Evolutionary conservation across 495 filamentous ascomycete species (phyloP).

Genomic region (Annulohypoxylon moriforme): DNA sequence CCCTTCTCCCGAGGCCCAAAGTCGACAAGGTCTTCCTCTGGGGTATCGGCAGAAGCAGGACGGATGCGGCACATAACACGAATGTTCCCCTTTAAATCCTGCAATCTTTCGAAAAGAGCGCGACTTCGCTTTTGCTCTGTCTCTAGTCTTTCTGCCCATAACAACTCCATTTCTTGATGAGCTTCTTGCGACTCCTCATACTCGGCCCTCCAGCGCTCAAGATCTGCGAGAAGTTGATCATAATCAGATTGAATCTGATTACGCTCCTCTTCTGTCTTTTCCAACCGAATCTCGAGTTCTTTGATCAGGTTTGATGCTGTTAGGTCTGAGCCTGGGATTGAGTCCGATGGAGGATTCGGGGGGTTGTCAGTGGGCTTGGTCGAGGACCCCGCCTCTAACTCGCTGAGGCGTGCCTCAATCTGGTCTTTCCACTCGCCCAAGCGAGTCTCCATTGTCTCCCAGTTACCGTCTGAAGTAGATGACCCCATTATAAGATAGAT

Average conservation of each 20-base stretch:
- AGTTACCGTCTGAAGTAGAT: too few species aligned
- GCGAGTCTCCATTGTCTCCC: not conserved
- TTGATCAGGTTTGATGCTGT: not conserved
- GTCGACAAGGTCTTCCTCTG: slow-evolving; percentile 28
- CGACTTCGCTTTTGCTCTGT: not conserved
- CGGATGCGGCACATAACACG: slow-evolving; percentile 95
- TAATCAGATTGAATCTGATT: not conserved
- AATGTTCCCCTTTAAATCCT: slow-evolving; percentile 95
- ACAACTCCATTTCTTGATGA: not conserved
- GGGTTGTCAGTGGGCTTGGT: not conserved
- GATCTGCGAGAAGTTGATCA: not conserved
- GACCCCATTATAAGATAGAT: not conserved
- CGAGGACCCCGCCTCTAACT: not conserved
- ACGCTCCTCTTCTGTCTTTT: not conserved
- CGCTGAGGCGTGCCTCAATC: not conserved
- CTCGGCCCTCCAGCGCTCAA: not conserved
- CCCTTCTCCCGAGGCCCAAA: slow-evolving; percentile 20
- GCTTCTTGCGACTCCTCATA: not conserved
- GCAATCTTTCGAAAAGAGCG: slow-evolving; percentile 87
- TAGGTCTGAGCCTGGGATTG: not conserved
- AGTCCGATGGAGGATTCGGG: not conserved
- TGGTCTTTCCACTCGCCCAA: too few species aligned
- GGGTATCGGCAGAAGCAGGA: slow-evolving; percentile 68
- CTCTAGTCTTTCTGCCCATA: not conserved
- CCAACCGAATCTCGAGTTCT: not conserved